A percentile compares a stretch with the other conserved stretches of the same genome.
These are phyloP conservation scores for Tubosaeta sp. DNA, from an alignment of 768 basidiomycete species.

Conservation along the genomic window DNA sequence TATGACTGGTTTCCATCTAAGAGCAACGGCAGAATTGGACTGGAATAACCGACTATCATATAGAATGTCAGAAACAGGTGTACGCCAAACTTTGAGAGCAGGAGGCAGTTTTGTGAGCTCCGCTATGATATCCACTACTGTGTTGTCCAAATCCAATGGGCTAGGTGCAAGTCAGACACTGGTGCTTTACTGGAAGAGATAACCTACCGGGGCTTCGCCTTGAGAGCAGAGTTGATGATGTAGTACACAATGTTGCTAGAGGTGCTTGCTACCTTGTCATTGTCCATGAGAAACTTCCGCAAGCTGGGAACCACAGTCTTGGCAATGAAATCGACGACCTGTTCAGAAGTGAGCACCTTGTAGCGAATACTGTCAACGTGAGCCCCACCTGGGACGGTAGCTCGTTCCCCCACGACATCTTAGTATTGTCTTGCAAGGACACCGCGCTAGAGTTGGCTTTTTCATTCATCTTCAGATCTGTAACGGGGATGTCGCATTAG, in stretches of 20 bases:
- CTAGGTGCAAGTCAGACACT: constrained; percentile 32
- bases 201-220: constrained; percentile 65
- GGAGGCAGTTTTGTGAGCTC: constrained; percentile 78
- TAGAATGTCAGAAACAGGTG: constrained; percentile 74
- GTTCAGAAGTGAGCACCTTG: constrained; percentile 6
- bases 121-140: constrained; percentile 60
- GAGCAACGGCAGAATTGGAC: constrained; percentile 50
- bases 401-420: constrained; percentile 26
- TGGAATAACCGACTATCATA: constrained; percentile 88
- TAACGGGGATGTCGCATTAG: neutral
- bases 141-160: constrained; percentile 74
- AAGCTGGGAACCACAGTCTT: constrained; percentile 66
- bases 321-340: constrained; percentile 75
- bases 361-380: constrained; percentile 14
- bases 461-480: constrained; percentile 55
- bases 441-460: constrained; percentile 46
- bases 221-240: constrained; percentile 76
- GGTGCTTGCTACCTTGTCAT: constrained; percentile 73
- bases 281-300: constrained; percentile 76
- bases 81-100: constrained; percentile 81
- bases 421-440: constrained; percentile 33
- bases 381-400: constrained; percentile 25
- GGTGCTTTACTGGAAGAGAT: neutral
- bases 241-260: constrained; percentile 85
- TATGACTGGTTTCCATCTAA: constrained; percentile 73